These are phyloP conservation scores for Ceratocystis destructans DNA, from an alignment of 2,329 filamentous ascomycete genomes.

Conservation along the genomic window DNA sequence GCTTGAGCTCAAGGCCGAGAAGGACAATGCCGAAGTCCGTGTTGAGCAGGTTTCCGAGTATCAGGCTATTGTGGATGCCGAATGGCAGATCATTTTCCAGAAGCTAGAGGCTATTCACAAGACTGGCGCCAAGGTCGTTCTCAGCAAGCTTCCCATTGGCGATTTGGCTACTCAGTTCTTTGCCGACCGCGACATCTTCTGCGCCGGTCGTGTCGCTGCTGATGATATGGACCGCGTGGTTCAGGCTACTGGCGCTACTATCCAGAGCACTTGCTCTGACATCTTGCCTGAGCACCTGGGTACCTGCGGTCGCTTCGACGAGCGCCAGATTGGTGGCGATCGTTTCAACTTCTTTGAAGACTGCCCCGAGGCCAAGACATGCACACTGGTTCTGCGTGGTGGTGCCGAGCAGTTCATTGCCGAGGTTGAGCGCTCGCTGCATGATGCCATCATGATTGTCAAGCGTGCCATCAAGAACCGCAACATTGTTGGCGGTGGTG, in stretches of 20 bases:
- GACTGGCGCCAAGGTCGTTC: slow-evolving; percentile 91
- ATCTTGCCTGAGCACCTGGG: slow-evolving; percentile 82
- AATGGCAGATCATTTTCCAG: slow-evolving; percentile 99
- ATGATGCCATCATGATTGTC: slow-evolving; percentile 99
- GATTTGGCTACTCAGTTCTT: slow-evolving; percentile 97
- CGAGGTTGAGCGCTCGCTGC: slow-evolving; percentile 90
- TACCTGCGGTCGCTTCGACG: slow-evolving; percentile 79
- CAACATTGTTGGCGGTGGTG: slow-evolving; percentile 87
- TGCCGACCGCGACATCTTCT: slow-evolving; percentile 96
- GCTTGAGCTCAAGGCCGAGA: slow-evolving; percentile 95
- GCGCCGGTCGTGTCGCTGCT: slow-evolving; percentile 77
- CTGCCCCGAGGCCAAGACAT: slow-evolving; percentile 90
- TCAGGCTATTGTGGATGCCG: slow-evolving; percentile 96
- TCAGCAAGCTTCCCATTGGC: slow-evolving; percentile 93
- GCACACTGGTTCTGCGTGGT: slow-evolving; percentile 85
- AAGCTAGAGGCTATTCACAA: slow-evolving; percentile 92
- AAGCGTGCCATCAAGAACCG: slow-evolving; percentile 95
- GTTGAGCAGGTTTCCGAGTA: slow-evolving; percentile 98
- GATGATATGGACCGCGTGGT: slow-evolving; percentile 95
- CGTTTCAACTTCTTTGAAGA: slow-evolving; percentile 98
- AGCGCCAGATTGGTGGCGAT: slow-evolving; percentile 93
- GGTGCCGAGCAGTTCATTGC: slow-evolving; percentile 98
- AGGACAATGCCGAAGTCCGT: slow-evolving; percentile 96
- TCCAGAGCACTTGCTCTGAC: slow-evolving; percentile 94
- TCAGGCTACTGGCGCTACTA: slow-evolving; percentile 79